phyloP scores from a whole-genome alignment of 2,329 filamentous ascomycete genomes.

The Penicillium frequentans region DNA sequence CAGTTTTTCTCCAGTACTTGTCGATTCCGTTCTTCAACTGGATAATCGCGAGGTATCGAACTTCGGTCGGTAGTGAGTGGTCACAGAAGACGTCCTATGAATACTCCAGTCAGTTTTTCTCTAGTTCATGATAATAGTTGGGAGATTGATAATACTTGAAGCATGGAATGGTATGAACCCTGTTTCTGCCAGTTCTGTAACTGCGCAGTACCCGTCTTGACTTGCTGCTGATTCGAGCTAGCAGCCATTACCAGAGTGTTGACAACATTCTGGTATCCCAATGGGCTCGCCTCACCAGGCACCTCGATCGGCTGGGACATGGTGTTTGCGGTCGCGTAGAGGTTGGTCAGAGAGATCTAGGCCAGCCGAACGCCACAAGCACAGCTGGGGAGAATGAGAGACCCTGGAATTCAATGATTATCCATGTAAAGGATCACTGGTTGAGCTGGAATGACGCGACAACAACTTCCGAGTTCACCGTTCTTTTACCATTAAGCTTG shows the following conservation, averaged over 20 bases:
- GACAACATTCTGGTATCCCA: slow-evolving; percentile 64
- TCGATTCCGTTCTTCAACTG: slow-evolving; percentile 97
- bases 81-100: slow-evolving; percentile 76
- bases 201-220: slow-evolving; percentile 67
- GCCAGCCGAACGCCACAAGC: neutral
- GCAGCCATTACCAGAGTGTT: slow-evolving; percentile 64
- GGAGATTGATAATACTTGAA: slow-evolving; percentile 57
- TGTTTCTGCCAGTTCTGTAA: slow-evolving; percentile 70
- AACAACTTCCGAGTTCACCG: slow-evolving; percentile 3
- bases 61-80: slow-evolving; percentile 69
- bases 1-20: slow-evolving; percentile 84
- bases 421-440: neutral
- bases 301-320: slow-evolving; percentile 62
- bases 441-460: neutral
- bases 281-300: slow-evolving; percentile 74
- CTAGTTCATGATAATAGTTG: neutral
- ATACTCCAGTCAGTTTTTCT: neutral
- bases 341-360: neutral
- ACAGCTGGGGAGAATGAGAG: neutral
- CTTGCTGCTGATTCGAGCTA: slow-evolving; percentile 63
- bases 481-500: slow-evolving; percentile 1
- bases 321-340: neutral
- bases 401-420: neutral
- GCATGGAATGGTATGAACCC: slow-evolving; percentile 63
- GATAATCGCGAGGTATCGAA: slow-evolving; percentile 87